These are phyloP conservation scores for Rosa persica DNA, from an alignment of 306 rosid species.

Conservation along the genomic window DNA sequence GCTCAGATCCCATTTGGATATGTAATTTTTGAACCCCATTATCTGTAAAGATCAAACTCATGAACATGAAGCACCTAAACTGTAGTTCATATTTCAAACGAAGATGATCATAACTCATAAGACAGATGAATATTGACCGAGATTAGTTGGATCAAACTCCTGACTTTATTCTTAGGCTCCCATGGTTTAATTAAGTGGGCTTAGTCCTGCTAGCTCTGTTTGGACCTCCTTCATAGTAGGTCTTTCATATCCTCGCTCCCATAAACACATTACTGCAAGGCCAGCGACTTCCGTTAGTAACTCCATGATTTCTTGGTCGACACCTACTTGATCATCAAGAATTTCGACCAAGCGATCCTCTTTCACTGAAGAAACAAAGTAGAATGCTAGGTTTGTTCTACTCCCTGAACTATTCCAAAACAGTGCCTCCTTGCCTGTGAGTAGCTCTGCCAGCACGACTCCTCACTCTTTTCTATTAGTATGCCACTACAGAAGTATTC, in stretches of 20 bases:
- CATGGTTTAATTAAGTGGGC: neutral
- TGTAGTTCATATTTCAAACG: neutral
- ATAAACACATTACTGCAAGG: neutral
- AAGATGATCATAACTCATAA: neutral
- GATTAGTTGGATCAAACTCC: neutral
- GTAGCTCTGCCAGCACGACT: no score
- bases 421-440: no score
- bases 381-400: no score
- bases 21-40: constrained; percentile 5
- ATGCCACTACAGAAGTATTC: no score
- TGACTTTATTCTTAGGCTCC: neutral
- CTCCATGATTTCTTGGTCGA: neutral
- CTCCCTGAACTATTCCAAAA: no score
- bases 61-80: neutral
- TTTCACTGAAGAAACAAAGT: neutral
- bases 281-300: neutral
- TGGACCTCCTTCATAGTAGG: neutral
- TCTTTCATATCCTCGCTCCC: neutral
- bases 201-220: neutral
- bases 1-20: neutral
- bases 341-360: neutral
- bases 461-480: no score
- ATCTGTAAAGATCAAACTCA: constrained; percentile 12
- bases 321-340: neutral
- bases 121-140: neutral